These are phyloP conservation scores for Hericium alpestre DNA, from an alignment of 768 basidiomycete species.

Conservation along the genomic window DNA sequence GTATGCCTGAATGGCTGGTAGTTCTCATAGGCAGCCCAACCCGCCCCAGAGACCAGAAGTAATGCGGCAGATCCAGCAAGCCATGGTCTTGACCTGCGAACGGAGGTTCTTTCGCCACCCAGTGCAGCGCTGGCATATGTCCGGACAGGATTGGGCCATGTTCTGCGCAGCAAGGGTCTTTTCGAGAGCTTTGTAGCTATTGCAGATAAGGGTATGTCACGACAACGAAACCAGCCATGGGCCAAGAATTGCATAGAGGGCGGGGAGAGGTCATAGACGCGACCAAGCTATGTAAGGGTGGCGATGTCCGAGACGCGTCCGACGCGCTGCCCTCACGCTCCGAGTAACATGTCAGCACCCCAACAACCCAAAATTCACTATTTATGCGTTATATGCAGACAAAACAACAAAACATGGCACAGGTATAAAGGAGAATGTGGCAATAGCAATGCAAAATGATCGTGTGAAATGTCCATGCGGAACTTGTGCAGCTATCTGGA, in stretches of 20 bases:
- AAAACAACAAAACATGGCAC: background rate
- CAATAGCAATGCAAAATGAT: background rate
- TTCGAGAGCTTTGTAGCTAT: too few species aligned
- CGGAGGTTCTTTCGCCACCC: too few species aligned
- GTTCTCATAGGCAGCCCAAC: slow-evolving; percentile 49
- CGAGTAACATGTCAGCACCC: too few species aligned
- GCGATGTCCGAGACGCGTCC: background rate
- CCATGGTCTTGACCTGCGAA: background rate
- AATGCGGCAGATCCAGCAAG: slow-evolving; percentile 11
- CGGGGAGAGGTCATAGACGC: background rate
- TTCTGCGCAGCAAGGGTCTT: too few species aligned
- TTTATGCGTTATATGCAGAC: background rate
- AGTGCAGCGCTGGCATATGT: too few species aligned
- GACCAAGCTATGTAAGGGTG: background rate
- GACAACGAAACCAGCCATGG: background rate
- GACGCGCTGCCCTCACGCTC: background rate
- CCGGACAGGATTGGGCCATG: too few species aligned
- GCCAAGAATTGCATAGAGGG: slow-evolving; percentile 1
- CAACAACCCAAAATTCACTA: background rate
- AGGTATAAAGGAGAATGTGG: background rate
- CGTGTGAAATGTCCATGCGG: background rate
- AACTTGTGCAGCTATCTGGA: slow-evolving; percentile 4
- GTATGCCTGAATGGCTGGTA: slow-evolving; percentile 68
- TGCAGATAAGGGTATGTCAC: background rate
- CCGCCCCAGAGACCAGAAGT: slow-evolving; percentile 22